These are phyloP conservation scores for Apiospora sp. DNA, from an alignment of 2,329 filamentous ascomycete species.

Conservation along the genomic window DNA sequence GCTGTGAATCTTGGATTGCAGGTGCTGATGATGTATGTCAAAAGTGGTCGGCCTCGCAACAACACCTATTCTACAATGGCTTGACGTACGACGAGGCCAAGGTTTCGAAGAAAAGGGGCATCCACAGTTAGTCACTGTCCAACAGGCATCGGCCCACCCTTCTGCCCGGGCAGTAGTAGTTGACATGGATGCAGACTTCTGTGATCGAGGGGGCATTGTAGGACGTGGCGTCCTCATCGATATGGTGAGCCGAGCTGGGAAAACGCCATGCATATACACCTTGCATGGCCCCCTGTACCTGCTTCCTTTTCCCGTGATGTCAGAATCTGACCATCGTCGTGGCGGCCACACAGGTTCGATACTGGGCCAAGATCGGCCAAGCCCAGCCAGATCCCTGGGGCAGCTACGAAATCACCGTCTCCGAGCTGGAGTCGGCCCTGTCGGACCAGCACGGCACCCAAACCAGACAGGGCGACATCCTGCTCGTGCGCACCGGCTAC, in stretches of 20 bases:
- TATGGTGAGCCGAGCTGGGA: constrained; percentile 18
- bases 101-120: background rate
- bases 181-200: background rate
- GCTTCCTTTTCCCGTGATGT: background rate
- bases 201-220: constrained; percentile 23
- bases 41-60: background rate
- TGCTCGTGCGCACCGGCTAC: constrained; percentile 30
- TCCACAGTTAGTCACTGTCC: constrained; percentile 30
- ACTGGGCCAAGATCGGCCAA: background rate
- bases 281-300: background rate
- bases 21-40: background rate
- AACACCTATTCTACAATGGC: constrained; percentile 15
- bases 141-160: constrained; percentile 27
- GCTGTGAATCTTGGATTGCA: background rate
- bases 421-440: background rate
- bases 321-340: background rate
- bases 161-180: background rate
- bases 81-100: constrained; percentile 9
- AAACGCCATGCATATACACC: background rate
- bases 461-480: constrained; percentile 16
- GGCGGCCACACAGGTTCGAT: background rate
- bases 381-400: constrained; percentile 25
- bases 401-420: constrained; percentile 9
- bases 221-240: constrained; percentile 25
- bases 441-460: background rate